phyloP scores from a whole-genome alignment of 2,329 filamentous ascomycete species.

The Chaetomiaceae sp. region DNA sequence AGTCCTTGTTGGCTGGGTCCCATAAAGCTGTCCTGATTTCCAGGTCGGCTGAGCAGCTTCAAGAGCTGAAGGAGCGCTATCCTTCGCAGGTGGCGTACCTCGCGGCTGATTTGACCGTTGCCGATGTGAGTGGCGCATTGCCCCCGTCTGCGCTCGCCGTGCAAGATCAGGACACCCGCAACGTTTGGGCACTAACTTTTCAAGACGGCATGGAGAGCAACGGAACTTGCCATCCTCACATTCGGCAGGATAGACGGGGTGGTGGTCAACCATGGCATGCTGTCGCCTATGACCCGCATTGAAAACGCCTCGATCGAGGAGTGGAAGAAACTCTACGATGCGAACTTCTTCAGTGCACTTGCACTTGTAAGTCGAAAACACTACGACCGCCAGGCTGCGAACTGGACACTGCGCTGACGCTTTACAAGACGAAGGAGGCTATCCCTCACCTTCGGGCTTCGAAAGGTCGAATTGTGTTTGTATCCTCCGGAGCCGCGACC shows the following conservation, averaged over 20 bases:
- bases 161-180: background rate
- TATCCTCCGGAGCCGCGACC: conserved; percentile 72
- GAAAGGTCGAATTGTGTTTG: conserved; percentile 69
- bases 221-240: conserved; percentile 58
- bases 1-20: conserved; percentile 46
- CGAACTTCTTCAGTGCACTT: conserved; percentile 83
- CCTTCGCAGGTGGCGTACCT: conserved; percentile 52
- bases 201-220: conserved; percentile 56
- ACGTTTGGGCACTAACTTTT: background rate
- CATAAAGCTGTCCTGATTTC: conserved; percentile 59
- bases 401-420: conserved; percentile 29
- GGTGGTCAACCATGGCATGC: conserved; percentile 80
- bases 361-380: conserved; percentile 57
- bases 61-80: conserved; percentile 48
- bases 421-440: conserved; percentile 60
- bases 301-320: conserved; percentile 63
- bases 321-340: conserved; percentile 72
- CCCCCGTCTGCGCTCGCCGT: too few relatives aligned
- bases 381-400: background rate
- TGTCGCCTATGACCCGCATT: conserved; percentile 71
- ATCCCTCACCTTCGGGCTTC: conserved; percentile 64
- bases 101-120: conserved; percentile 51
- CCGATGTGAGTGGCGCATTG: conserved; percentile 38
- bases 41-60: conserved; percentile 47
- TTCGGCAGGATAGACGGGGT: conserved; percentile 76